phyloP scores from a whole-genome alignment of 148 eudicot species.

The Selenicereus undatus region DNA sequence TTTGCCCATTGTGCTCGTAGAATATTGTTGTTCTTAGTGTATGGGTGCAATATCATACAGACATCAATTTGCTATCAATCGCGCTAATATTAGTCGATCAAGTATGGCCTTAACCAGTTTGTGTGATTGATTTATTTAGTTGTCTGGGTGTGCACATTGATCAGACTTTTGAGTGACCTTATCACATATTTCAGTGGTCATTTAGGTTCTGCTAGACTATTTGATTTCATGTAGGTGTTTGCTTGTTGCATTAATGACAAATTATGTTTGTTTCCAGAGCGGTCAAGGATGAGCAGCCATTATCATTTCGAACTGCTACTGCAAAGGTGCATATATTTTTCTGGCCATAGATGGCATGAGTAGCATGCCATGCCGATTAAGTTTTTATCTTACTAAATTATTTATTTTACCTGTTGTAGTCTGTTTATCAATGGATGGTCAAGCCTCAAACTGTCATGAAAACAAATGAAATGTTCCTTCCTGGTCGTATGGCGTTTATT shows the following conservation, averaged over 20 bases:
- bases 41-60: not conserved
- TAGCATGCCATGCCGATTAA: not conserved
- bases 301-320: constrained; percentile 78
- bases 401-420: constrained; percentile 41
- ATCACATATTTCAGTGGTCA: not conserved
- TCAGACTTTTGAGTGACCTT: not conserved
- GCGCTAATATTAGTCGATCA: not conserved
- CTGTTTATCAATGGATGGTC: constrained; percentile 84
- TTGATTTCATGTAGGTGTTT: not conserved
- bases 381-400: not conserved
- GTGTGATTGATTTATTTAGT: not conserved
- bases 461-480: constrained; percentile 95
- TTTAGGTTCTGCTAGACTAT: not conserved
- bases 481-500: constrained; percentile 93
- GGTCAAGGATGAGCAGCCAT: constrained; percentile 70
- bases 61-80: not conserved
- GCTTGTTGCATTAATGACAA: not conserved
- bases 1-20: not conserved
- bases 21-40: not conserved
- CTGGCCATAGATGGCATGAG: not conserved
- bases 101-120: not conserved
- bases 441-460: constrained; percentile 79
- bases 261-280: constrained; percentile 36
- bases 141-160: not conserved
- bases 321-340: constrained; percentile 56